phyloP scores from a whole-genome alignment of 139 green algal species.

The Chlamydomonas urium region DNA sequence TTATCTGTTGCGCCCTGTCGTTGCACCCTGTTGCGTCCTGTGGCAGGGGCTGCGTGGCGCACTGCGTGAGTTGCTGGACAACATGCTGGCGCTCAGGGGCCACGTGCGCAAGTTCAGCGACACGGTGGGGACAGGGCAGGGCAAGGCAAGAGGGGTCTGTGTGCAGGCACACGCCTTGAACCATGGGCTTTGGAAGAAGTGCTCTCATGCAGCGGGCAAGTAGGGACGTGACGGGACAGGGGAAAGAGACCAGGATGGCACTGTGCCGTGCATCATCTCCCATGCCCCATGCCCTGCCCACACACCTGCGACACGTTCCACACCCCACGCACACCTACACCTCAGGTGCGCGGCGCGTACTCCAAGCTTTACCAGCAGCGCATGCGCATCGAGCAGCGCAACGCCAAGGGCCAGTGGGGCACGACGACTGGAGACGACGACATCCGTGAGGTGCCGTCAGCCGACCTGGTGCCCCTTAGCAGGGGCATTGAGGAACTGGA shows the following conservation, averaged over 20 bases:
- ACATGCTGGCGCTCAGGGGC: slow-evolving; percentile 38
- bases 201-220: background rate
- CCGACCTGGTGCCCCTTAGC: slow-evolving; percentile 4
- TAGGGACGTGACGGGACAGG: too few species aligned
- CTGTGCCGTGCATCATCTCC: too few species aligned
- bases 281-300: too few species aligned
- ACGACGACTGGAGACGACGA: slow-evolving; percentile 23
- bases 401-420: slow-evolving; percentile 40
- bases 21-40: too few species aligned
- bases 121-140: slow-evolving; percentile 28
- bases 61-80: slow-evolving; percentile 32
- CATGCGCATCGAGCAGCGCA: slow-evolving; percentile 28
- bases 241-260: too few species aligned
- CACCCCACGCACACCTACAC: too few species aligned
- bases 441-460: background rate
- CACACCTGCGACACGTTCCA: too few species aligned
- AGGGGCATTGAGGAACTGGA: slow-evolving; percentile 40
- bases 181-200: background rate
- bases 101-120: slow-evolving; percentile 38
- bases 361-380: slow-evolving; percentile 17
- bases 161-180: background rate
- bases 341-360: slow-evolving; percentile 32
- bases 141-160: background rate
- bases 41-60: slow-evolving; percentile 26
- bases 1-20: too few species aligned